Evolutionary conservation across 1,284 basidiomycete species (phyloP).

Genomic region (Rhodotorula sp.): DNA sequence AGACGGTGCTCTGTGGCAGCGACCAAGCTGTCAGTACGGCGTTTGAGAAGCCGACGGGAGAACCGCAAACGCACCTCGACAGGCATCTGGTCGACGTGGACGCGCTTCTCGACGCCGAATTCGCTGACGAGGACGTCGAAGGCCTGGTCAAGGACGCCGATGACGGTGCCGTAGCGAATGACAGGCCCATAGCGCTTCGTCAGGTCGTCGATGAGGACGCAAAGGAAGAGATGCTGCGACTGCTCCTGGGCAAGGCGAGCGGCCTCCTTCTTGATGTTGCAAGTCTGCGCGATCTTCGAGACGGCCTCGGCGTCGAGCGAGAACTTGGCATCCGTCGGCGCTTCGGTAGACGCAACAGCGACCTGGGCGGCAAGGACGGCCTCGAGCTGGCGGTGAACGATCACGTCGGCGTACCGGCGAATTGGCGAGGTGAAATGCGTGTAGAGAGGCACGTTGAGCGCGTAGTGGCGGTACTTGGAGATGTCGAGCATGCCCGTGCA

Average conservation of each 20-base stretch:
- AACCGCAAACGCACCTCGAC: slow-evolving; percentile 68
- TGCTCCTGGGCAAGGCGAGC: slow-evolving; percentile 92
- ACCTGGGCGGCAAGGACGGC: slow-evolving; percentile 58
- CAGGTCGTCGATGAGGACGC: slow-evolving; percentile 85
- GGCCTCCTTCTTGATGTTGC: slow-evolving; percentile 90
- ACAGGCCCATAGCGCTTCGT: slow-evolving; percentile 94
- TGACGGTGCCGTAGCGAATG: slow-evolving; percentile 85
- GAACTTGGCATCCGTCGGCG: slow-evolving; percentile 70
- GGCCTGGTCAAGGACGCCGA: slow-evolving; percentile 88
- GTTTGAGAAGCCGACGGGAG: neutral
- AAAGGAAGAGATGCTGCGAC: slow-evolving; percentile 90
- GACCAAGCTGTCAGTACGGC: neutral
- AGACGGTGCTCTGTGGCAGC: slow-evolving; percentile 71
- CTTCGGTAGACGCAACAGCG: neutral
- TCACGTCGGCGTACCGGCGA: slow-evolving; percentile 75
- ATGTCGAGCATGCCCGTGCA: slow-evolving; percentile 99
- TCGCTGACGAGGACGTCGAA: slow-evolving; percentile 74
- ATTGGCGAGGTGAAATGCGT: slow-evolving; percentile 78
- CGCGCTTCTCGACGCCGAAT: slow-evolving; percentile 82
- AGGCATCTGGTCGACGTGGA: slow-evolving; percentile 96
- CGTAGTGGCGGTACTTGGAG: slow-evolving; percentile 93
- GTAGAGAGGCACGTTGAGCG: slow-evolving; percentile 86
- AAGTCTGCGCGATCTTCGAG: slow-evolving; percentile 94
- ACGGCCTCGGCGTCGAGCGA: slow-evolving; percentile 95
- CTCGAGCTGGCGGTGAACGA: slow-evolving; percentile 96